A percentile compares a stretch with the other conserved stretches of the same genome.
Evolutionary conservation across 202 grass and related monocot species (phyloP).

Genomic region (Thinopyrum obtusiflorum): DNA sequence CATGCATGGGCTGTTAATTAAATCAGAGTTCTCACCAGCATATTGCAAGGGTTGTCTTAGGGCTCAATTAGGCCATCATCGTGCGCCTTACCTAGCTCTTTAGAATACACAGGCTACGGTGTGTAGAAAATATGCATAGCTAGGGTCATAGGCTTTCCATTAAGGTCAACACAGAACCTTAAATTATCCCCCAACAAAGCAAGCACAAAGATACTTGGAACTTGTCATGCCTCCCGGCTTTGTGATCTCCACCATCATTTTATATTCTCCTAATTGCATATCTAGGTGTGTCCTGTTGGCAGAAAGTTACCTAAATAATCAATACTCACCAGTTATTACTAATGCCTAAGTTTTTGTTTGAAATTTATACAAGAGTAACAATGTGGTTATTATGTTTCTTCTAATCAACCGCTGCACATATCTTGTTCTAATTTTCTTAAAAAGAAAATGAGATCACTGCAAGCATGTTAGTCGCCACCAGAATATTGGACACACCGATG

Average conservation of each 20-base stretch:
- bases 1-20: neutral
- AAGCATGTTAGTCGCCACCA: neutral
- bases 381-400: conserved; percentile 15
- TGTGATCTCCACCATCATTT: conserved; percentile 27
- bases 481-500: neutral
- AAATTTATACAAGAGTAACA: neutral
- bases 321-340: neutral
- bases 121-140: neutral
- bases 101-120: conserved; percentile 1
- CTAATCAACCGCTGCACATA: neutral
- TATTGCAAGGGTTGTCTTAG: neutral
- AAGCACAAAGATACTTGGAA: conserved; percentile 28
- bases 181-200: neutral
- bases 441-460: neutral
- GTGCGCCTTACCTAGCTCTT: neutral
- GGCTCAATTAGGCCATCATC: conserved; percentile 2
- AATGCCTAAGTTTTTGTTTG: neutral
- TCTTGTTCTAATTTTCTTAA: neutral
- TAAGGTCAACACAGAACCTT: conserved; percentile 29
- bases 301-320: conserved; percentile 1
- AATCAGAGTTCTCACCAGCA: neutral
- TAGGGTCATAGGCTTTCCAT: conserved; percentile 31
- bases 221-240: conserved; percentile 23
- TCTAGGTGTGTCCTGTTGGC: neutral
- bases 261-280: conserved; percentile 8